These are phyloP conservation scores for Cairneyella variabilis DNA, from an alignment of 495 filamentous ascomycete genomes.

Conservation along the genomic window DNA sequence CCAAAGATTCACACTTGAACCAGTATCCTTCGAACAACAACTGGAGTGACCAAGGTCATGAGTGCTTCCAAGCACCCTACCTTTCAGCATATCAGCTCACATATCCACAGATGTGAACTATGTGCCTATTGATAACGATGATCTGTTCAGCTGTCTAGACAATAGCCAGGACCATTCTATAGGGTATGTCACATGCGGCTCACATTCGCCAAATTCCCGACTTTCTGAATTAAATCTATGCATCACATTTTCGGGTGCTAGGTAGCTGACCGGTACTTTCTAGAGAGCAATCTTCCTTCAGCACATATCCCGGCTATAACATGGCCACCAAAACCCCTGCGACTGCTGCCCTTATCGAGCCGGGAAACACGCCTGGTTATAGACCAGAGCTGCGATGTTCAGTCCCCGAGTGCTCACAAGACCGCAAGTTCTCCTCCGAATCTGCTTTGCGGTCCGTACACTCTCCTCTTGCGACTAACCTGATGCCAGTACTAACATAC, in stretches of 20 bases:
- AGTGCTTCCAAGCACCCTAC: constrained; percentile 1
- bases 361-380: no score
- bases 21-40: not conserved
- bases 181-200: not conserved
- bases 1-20: constrained; percentile 2
- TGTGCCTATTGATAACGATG: not conserved
- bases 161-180: constrained; percentile 2
- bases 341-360: not conserved
- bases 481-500: constrained; percentile 2
- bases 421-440: constrained; percentile 6
- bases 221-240: not conserved
- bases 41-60: constrained; percentile 3
- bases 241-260: not conserved
- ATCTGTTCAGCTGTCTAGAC: constrained; percentile 1
- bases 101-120: constrained; percentile 2
- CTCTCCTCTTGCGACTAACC: not conserved
- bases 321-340: not conserved
- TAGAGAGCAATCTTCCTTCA: constrained; percentile 5
- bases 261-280: constrained; percentile 1
- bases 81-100: not conserved
- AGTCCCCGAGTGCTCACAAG: constrained; percentile 3
- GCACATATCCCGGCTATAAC: not conserved
- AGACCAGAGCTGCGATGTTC: not conserved
- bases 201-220: not conserved
- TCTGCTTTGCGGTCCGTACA: not conserved